phyloP scores from a whole-genome alignment of 129 eudicot species.

The Kitagawia praeruptora region DNA sequence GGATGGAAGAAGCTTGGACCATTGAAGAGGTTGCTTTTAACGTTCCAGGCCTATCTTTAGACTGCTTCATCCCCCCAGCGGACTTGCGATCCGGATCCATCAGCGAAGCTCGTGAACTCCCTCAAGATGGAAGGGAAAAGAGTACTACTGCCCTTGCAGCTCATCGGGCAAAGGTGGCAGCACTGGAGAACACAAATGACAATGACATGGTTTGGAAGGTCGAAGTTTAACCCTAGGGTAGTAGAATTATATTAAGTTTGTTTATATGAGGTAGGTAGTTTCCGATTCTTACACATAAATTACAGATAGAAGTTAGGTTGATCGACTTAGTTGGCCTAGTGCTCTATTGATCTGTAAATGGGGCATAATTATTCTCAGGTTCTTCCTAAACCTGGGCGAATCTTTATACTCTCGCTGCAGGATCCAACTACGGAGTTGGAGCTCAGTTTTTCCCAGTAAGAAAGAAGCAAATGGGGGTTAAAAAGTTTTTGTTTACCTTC shows the following conservation, averaged over 20 bases:
- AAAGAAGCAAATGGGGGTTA: constrained; percentile 39
- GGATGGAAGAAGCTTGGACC: constrained; percentile 94
- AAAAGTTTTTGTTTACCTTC: constrained; percentile 41
- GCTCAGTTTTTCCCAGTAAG: constrained; percentile 32
- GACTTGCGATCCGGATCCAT: constrained; percentile 55
- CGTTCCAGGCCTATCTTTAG: constrained; percentile 69
- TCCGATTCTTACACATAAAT: constrained; percentile 49
- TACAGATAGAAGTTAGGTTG: constrained; percentile 29
- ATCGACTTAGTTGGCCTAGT: constrained; percentile 20
- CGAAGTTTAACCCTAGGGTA: constrained; percentile 27
- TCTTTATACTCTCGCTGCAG: constrained; percentile 26
- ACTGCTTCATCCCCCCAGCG: constrained; percentile 92
- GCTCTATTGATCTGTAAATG: constrained; percentile 23
- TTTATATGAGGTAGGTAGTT: constrained; percentile 52
- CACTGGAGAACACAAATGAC: constrained; percentile 35
- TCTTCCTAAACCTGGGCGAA: constrained; percentile 22
- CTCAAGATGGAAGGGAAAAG: constrained; percentile 45
- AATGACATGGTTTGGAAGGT: constrained; percentile 43
- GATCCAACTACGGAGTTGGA: constrained; percentile 39
- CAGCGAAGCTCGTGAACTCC: constrained; percentile 46
- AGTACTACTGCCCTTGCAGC: constrained; percentile 26
- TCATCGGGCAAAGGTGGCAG: constrained; percentile 67
- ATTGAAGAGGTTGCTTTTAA: constrained; percentile 85
- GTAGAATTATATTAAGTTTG: constrained; percentile 24
- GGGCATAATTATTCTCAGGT: constrained; percentile 27